phyloP scores from a whole-genome alignment of 2,329 filamentous ascomycete genomes.

The Elsinoe australis region DNA sequence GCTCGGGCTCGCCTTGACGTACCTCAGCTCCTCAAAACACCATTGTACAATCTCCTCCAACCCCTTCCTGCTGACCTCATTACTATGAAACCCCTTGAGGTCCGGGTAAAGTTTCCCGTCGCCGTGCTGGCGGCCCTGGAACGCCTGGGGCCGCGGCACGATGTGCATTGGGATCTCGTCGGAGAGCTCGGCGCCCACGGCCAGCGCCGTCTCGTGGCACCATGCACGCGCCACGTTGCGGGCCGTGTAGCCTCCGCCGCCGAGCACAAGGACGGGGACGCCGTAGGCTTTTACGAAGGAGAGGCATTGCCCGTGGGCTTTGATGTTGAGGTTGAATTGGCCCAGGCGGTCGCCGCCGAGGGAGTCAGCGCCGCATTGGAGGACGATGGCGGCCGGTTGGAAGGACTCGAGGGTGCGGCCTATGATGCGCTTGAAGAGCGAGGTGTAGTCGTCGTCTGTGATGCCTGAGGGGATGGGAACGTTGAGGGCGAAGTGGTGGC shows the following conservation, averaged over 20 bases:
- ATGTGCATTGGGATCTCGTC: conserved; percentile 64
- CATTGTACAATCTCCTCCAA: conserved; percentile 68
- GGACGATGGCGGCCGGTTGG: conserved; percentile 80
- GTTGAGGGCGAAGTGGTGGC: conserved; percentile 62
- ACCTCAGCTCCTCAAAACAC: conserved; percentile 77
- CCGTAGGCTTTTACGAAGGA: conserved; percentile 74
- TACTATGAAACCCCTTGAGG: conserved; percentile 64
- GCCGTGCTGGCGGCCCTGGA: conserved; percentile 66
- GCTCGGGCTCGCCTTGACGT: conserved; percentile 76
- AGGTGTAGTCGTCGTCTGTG: conserved; percentile 67
- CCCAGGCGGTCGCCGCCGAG: conserved; percentile 88
- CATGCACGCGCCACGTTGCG: conserved; percentile 93
- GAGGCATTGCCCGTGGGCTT: conserved; percentile 87
- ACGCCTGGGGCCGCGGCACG: conserved; percentile 80
- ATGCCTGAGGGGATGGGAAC: conserved; percentile 62
- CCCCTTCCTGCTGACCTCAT: conserved; percentile 69
- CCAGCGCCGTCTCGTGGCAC: conserved; percentile 93
- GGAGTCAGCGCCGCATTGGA: conserved; percentile 94
- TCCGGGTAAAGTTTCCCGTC: conserved; percentile 70
- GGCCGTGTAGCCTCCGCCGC: conserved; percentile 92
- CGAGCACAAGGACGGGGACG: conserved; percentile 80
- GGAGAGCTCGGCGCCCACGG: conserved; percentile 65
- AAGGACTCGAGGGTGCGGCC: conserved; percentile 72
- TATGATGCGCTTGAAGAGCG: conserved; percentile 76
- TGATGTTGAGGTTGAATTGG: conserved; percentile 93